These are phyloP conservation scores for Daldinia sp. DNA, from an alignment of 2,329 filamentous ascomycete genomes.

Conservation along the genomic window DNA sequence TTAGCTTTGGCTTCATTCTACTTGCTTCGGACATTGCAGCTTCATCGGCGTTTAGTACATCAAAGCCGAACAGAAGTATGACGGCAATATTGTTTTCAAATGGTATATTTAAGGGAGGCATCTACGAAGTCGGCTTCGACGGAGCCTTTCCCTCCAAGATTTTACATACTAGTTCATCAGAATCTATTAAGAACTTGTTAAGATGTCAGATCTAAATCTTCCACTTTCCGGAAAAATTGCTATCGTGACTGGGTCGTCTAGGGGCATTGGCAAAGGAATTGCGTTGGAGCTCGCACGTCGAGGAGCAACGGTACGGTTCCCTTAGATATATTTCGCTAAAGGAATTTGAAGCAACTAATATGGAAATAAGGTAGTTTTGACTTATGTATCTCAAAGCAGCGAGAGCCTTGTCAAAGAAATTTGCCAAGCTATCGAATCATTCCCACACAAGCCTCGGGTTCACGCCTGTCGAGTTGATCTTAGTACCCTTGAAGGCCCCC, in stretches of 20 bases:
- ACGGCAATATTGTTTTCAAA: not conserved
- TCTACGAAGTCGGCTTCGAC: not conserved
- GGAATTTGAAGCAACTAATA: constrained; percentile 3
- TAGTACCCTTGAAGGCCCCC: constrained; percentile 41
- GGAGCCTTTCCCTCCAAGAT: not conserved
- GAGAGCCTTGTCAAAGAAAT: constrained; percentile 70
- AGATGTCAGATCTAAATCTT: constrained; percentile 36
- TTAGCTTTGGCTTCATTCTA: no score
- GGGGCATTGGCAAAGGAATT: constrained; percentile 55
- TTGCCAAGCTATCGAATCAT: constrained; percentile 68
- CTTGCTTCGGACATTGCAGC: constrained; percentile 25
- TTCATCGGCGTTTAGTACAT: constrained; percentile 29
- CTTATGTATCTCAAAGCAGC: constrained; percentile 74
- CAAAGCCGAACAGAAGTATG: constrained; percentile 28
- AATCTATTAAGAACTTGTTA: not conserved
- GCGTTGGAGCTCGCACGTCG: constrained; percentile 52
- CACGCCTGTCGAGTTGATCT: constrained; percentile 44
- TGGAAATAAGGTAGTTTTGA: constrained; percentile 59
- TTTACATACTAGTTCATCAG: not conserved
- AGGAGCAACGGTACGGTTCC: constrained; percentile 46
- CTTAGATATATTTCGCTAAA: not conserved
- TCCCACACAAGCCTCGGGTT: constrained; percentile 52
- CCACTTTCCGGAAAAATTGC: constrained; percentile 51
- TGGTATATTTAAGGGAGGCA: constrained; percentile 1
- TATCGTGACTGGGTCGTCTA: constrained; percentile 58